A percentile compares a stretch with the other conserved stretches of the same genome.
Evolutionary conservation across 352 stramenopile genomes (phyloP).

Genomic region (Globisporangium cederbergense): DNA sequence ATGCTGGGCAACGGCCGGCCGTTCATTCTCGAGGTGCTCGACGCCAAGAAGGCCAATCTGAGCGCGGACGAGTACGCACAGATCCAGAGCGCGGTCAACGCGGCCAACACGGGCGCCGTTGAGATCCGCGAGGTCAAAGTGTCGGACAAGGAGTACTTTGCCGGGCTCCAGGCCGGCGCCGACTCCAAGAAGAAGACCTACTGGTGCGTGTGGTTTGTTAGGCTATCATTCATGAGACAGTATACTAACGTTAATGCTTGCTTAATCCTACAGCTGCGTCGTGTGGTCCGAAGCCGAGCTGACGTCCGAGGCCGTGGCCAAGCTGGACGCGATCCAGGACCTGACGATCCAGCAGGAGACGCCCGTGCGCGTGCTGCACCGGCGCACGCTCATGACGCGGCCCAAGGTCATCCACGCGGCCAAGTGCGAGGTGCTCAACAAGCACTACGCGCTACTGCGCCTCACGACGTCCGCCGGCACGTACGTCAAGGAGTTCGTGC

Average conservation of each 20-base stretch:
- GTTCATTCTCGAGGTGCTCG: constrained; percentile 88
- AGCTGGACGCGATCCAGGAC: constrained; percentile 77
- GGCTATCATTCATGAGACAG: background rate
- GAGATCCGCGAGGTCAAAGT: constrained; percentile 78
- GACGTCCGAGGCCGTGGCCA: constrained; percentile 52
- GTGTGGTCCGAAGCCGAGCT: constrained; percentile 68
- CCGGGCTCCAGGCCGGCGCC: constrained; percentile 66
- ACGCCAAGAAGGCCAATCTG: constrained; percentile 77
- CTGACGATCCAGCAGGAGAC: constrained; percentile 95
- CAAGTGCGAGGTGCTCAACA: constrained; percentile 89
- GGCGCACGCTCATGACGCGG: constrained; percentile 91
- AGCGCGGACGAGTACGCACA: constrained; percentile 40
- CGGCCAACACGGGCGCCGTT: constrained; percentile 67
- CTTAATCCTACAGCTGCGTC: constrained; percentile 48
- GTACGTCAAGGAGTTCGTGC: constrained; percentile 99
- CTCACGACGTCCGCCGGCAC: constrained; percentile 95
- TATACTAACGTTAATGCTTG: background rate
- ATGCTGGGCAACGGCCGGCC: constrained; percentile 94
- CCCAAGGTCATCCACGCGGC: constrained; percentile 89
- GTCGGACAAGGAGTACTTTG: constrained; percentile 81
- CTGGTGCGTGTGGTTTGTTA: constrained; percentile 35
- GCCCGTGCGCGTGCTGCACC: constrained; percentile 97
- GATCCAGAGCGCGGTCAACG: constrained; percentile 65
- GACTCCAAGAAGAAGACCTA: constrained; percentile 90
- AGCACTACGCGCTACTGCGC: constrained; percentile 95